Percentiles rank a stretch among this genome's conserved stretches.
Conservation (phyloP, 2,329 filamentous ascomycete species). For the Botrytis galanthina region DNA sequence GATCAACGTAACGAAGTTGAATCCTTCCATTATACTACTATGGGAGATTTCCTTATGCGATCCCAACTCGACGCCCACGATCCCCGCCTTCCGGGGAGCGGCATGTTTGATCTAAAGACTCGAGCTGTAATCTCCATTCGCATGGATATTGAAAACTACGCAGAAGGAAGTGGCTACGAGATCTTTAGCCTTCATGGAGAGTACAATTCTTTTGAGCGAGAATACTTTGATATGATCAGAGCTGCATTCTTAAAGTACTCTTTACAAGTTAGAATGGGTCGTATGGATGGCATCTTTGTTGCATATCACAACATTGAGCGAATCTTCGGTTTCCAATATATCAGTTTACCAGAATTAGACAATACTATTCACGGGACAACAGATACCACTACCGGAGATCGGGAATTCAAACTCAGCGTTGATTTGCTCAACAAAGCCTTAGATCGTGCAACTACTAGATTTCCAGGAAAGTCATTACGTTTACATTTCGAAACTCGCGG, state of each 20-base stretch:
- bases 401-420: constrained; percentile 82
- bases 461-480: constrained; percentile 72
- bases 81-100: constrained; percentile 78
- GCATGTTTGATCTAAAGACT: constrained; percentile 96
- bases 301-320: constrained; percentile 93
- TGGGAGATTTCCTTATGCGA: constrained; percentile 88
- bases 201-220: constrained; percentile 90
- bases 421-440: constrained; percentile 75
- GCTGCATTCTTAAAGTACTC: constrained; percentile 96
- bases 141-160: constrained; percentile 73
- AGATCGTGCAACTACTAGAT: constrained; percentile 70
- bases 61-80: constrained; percentile 94
- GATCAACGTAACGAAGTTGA: constrained; percentile 71
- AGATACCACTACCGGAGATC: constrained; percentile 67
- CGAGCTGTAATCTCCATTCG: constrained; percentile 87
- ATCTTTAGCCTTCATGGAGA: constrained; percentile 72
- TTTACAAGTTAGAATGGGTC: constrained; percentile 90
- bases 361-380: constrained; percentile 76
- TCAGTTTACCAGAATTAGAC: constrained; percentile 85
- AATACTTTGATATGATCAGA: constrained; percentile 96
- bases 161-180: constrained; percentile 81
- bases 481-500: constrained; percentile 78
- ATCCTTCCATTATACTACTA: constrained; percentile 81
- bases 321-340: constrained; percentile 97
- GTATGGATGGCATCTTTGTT: constrained; percentile 98